phyloP scores from a whole-genome alignment of 1,139 yeast species.

The Pichia sp. region DNA sequence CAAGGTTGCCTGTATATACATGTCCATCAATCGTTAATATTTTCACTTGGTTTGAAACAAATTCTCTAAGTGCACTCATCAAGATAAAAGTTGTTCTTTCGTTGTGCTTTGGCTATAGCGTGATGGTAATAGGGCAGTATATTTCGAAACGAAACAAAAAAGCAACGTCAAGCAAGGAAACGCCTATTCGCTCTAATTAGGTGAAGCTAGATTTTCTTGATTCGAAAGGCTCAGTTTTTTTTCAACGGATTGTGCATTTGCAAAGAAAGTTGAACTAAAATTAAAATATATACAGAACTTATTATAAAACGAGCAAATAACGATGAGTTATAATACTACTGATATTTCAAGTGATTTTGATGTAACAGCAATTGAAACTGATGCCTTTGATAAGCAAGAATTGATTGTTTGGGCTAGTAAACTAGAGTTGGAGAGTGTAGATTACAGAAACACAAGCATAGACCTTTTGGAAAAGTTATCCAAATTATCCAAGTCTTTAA shows the following conservation, averaged over 20 bases:
- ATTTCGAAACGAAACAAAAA: too few relatives aligned
- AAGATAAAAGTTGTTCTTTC: neutral
- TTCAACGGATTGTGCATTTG: neutral
- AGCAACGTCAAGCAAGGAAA: too few relatives aligned
- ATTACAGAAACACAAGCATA: slow-evolving; percentile 32
- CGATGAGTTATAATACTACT: slow-evolving; percentile 3
- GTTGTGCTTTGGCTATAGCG: too few relatives aligned
- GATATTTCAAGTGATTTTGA: slow-evolving; percentile 14
- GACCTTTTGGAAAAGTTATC: slow-evolving; percentile 23
- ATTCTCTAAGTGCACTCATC: slow-evolving; percentile 11
- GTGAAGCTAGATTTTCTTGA: too few relatives aligned
- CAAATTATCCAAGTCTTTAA: slow-evolving; percentile 14
- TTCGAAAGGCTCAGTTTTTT: too few relatives aligned
- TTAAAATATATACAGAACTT: too few relatives aligned
- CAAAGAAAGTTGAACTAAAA: too few relatives aligned
- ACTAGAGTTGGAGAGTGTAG: slow-evolving; percentile 40
- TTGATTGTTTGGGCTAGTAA: slow-evolving; percentile 41
- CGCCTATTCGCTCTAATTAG: too few relatives aligned
- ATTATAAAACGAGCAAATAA: neutral
- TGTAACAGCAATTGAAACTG: slow-evolving; percentile 4
- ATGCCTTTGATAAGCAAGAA: slow-evolving; percentile 18
- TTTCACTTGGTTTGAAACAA: slow-evolving; percentile 47
- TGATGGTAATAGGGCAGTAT: too few relatives aligned
- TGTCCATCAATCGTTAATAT: slow-evolving; percentile 84
- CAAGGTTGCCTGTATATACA: slow-evolving; percentile 57